A percentile compares a stretch with the other conserved stretches of the same genome.
Conservation (phyloP, 495 filamentous ascomycete species). For the Daldinia loculata region DNA sequence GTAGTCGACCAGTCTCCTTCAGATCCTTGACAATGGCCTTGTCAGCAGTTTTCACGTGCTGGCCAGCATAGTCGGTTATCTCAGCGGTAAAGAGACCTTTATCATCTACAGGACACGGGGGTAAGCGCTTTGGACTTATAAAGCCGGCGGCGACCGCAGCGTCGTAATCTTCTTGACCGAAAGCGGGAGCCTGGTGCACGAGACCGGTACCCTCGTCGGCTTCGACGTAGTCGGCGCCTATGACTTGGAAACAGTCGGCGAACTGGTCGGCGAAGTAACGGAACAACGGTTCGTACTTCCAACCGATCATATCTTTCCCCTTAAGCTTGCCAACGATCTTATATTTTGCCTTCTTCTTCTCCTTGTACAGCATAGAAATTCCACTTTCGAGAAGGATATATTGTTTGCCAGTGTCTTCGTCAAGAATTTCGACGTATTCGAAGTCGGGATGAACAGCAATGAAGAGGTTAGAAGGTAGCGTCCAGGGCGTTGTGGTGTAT, state of each 20-base stretch:
- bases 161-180: constrained; percentile 96
- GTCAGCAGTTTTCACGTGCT: constrained; percentile 94
- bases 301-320: constrained; percentile 88
- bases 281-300: constrained; percentile 92
- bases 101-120: constrained; percentile 91
- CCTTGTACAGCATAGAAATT: constrained; percentile 89
- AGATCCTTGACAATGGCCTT: constrained; percentile 93
- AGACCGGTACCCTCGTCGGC: constrained; percentile 93
- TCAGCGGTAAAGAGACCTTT: constrained; percentile 81
- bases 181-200: constrained; percentile 94
- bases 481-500: constrained; percentile 93
- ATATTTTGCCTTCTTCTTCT: constrained; percentile 96
- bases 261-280: constrained; percentile 94
- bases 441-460: constrained; percentile 88
- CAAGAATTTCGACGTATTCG: constrained; percentile 92
- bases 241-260: constrained; percentile 88
- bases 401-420: constrained; percentile 80
- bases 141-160: constrained; percentile 80
- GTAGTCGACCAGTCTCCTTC: constrained; percentile 78
- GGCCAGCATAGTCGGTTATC: constrained; percentile 84
- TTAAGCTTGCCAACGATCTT: constrained; percentile 83
- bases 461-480: constrained; percentile 82
- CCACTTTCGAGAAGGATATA: constrained; percentile 90
- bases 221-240: constrained; percentile 90
- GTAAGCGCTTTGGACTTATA: constrained; percentile 76